Percentiles rank a stretch among this genome's conserved stretches.
phyloP scores from a whole-genome alignment of 2,329 filamentous ascomycete species.

The Acephala macrosclerotiorum region DNA sequence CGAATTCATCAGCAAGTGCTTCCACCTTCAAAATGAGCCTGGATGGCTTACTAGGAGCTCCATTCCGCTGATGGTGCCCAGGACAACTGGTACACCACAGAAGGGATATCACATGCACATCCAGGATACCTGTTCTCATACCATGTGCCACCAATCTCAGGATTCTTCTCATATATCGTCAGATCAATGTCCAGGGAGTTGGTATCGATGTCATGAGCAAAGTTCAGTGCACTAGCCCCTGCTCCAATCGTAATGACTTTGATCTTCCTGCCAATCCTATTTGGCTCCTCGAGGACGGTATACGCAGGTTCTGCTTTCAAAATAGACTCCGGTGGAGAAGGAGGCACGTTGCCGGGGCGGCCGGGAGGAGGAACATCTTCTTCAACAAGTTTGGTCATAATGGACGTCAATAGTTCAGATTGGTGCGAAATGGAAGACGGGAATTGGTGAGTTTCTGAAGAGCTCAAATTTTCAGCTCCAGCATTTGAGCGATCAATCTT shows the following conservation, averaged over 20 bases:
- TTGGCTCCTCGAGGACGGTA: conserved; percentile 27
- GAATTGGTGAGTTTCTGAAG: too few species aligned
- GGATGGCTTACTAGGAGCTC: conserved; percentile 12
- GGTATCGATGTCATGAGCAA: conserved; percentile 51
- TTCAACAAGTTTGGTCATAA: neutral
- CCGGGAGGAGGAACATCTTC: neutral
- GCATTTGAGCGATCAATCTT: neutral
- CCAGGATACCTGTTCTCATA: conserved; percentile 57
- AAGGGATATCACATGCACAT: conserved; percentile 51
- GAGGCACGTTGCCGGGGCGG: neutral
- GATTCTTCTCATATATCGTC: conserved; percentile 17
- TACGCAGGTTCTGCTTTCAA: conserved; percentile 9
- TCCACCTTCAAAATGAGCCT: neutral
- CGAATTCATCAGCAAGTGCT: neutral
- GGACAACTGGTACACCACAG: conserved; percentile 49
- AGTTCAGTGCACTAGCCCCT: conserved; percentile 54
- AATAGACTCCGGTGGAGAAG: neutral
- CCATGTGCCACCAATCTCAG: conserved; percentile 18
- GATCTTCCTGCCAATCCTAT: conserved; percentile 44
- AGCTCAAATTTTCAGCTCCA: neutral
- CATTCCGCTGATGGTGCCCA: conserved; percentile 23
- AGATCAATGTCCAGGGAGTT: conserved; percentile 38
- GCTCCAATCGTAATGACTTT: conserved; percentile 56
- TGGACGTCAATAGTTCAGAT: neutral
- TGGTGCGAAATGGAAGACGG: too few species aligned